Percentiles rank a stretch among this genome's conserved stretches.
Evolutionary conservation across 2,329 filamentous ascomycete genomes (phyloP).

Genomic region (Epichloe typhina): DNA sequence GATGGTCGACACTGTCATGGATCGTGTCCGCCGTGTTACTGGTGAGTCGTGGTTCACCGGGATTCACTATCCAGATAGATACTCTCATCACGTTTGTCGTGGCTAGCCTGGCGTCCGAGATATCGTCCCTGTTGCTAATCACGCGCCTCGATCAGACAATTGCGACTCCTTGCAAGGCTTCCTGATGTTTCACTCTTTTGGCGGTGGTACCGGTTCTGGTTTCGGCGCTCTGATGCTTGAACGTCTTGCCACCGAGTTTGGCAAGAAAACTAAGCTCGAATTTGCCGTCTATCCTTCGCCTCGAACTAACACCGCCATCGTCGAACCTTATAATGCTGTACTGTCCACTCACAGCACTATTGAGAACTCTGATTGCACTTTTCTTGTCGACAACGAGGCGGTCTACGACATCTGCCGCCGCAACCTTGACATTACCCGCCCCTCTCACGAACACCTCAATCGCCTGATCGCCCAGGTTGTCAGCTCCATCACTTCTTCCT

Average conservation of each 20-base stretch:
- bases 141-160: conserved; percentile 40
- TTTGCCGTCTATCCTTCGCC: conserved; percentile 61
- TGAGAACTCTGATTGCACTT: conserved; percentile 68
- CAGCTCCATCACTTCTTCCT: conserved; percentile 59
- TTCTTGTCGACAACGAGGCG: conserved; percentile 63
- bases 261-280: conserved; percentile 68
- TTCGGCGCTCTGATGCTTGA: conserved; percentile 61
- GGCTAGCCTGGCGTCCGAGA: neutral
- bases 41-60: conserved; percentile 30
- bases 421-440: conserved; percentile 56
- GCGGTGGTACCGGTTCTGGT: conserved; percentile 59
- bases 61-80: neutral
- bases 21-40: conserved; percentile 55
- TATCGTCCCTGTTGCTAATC: conserved; percentile 8
- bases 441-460: conserved; percentile 59
- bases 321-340: conserved; percentile 64
- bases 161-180: conserved; percentile 61
- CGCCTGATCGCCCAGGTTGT: conserved; percentile 62
- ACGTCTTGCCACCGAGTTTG: conserved; percentile 59
- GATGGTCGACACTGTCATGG: conserved; percentile 58
- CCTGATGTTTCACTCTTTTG: conserved; percentile 63
- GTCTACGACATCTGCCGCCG: conserved; percentile 65
- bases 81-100: neutral
- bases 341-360: conserved; percentile 64
- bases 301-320: conserved; percentile 55